These are phyloP conservation scores for Platismatia glauca DNA, from an alignment of 495 filamentous ascomycete species.

Conservation along the genomic window DNA sequence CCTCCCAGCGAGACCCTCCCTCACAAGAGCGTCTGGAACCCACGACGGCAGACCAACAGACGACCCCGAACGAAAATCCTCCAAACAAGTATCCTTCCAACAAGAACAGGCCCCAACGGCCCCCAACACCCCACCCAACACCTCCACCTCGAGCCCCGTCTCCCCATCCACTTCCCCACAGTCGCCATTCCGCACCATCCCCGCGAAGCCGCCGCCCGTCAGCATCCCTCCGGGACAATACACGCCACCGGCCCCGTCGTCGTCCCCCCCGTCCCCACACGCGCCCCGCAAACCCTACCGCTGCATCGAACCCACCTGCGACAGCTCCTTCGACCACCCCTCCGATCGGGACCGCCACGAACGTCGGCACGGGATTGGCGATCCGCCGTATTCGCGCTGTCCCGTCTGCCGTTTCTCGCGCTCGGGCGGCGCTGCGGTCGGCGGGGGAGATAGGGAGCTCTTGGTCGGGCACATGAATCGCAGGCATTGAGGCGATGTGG, in stretches of 20 bases:
- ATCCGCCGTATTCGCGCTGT: neutral
- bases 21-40: neutral
- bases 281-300: neutral
- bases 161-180: neutral
- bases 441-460: neutral
- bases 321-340: neutral
- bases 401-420: neutral
- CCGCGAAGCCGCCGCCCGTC: neutral
- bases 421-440: neutral
- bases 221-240: neutral
- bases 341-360: constrained; percentile 1
- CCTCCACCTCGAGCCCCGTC: neutral
- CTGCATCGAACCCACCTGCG: neutral
- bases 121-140: neutral
- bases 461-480: neutral
- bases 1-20: neutral
- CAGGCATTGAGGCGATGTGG: neutral
- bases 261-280: neutral
- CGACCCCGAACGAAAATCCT: neutral
- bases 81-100: neutral
- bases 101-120: neutral
- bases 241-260: neutral
- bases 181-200: neutral
- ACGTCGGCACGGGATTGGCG: neutral
- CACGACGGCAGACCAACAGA: neutral